Base-by-base conservation (phyloP, 441 rosid genomes). In the Hura crepitans region DNA sequence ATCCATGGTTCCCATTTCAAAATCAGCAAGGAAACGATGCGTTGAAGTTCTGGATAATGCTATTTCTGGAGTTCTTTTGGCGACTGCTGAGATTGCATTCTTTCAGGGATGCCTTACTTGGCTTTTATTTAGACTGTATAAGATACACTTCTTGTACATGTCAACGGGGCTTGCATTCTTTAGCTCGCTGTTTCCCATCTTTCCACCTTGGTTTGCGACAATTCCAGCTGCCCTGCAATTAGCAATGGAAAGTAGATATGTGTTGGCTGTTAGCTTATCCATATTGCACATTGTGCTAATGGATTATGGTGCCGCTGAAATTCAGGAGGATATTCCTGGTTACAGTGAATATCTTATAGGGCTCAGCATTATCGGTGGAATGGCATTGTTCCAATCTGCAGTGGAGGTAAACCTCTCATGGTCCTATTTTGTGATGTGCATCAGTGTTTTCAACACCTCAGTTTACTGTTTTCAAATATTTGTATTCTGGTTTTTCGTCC, bases 291-390 rank as follows among this genome's bases (percentile, higher is more conserved):
- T 92, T 30, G 81, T 83, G 70, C 87, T 92, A 47, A 84, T 92
- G 86, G 92, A 87, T 30, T 95, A 95, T 67, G 96, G 97, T 50
- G 85, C 88, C 4, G 62, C 90, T 35, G 97, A 90, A 83, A 95
- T 95, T 75, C 94, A 89, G 72, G 96, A 92, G 82, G 96, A 87
- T 46, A 81, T 95, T 71, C 98, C 98, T 3, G 98, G 99, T 60
- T 84, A 88, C 39, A 92, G 79, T 76, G 90, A 78, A 43, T 92
- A 92, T 74, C 85, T 95, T 27, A 92, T 93, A 0, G 97, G 96
- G 68, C 92, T 95, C 69, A 92, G 99, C 79, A 92, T 95, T 75
- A 88, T 95, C 47, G 99, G 99, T 75, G 99, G 98, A 79, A 90
- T 95, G 83, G 85, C 99, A 75, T 77, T 95, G 80, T 95, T 92